Base-by-base conservation (phyloP, 768 basidiomycete species). In the Naganishia randhawae region DNA sequence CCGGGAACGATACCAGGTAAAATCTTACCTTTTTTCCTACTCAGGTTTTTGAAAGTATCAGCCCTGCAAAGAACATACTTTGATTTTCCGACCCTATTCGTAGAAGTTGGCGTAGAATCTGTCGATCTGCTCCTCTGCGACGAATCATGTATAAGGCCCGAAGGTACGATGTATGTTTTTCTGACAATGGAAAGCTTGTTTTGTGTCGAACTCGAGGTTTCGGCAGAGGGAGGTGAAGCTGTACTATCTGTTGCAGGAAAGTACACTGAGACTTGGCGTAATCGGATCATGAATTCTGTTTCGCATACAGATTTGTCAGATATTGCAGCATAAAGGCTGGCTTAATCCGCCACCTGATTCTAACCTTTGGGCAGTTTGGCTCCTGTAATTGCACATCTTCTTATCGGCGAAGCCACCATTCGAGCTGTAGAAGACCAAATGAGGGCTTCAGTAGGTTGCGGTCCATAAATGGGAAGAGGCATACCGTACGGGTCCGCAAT, bases 201-300 rank as follows among this genome's bases (percentile, higher is more conserved):
- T 1, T 37, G 17, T n/a, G 33, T 57, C 25, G 35, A 1, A n/a
- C 14, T 27, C n/a, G 33, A 11, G 4, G 19, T 9, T 9, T 31
- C 54, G n/a, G 37, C 10, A 13, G 22, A 14, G 10, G 57, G 25
- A 10, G 37, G 16, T 5, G n/a, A 13, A 8, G 8, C 27, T 5
- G 27, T 3, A 9, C 51, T 22, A 4, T 25, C 33, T 25, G n/a
- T 22, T 22, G 27, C 6, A 16, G 35, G 57, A 6, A 61, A 37
- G 22, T 16, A 25, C 11, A 61, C 57, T 0, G 57, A 61, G n/a
- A 61, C 57, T 6, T 61, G 68, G 19, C 62, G 50, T 19, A 69
- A 31, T 11, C 68, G 53, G 14, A 63, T 65, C 62, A 65, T 41
- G 63, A 64, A 65, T 33, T 69, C 62, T 63, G 45, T 67, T 19